Percentiles rank a stretch among this genome's conserved stretches.
These are phyloP conservation scores for Yamadazyma sp. DNA, from an alignment of 805 yeast genomes.

Conservation along the genomic window DNA sequence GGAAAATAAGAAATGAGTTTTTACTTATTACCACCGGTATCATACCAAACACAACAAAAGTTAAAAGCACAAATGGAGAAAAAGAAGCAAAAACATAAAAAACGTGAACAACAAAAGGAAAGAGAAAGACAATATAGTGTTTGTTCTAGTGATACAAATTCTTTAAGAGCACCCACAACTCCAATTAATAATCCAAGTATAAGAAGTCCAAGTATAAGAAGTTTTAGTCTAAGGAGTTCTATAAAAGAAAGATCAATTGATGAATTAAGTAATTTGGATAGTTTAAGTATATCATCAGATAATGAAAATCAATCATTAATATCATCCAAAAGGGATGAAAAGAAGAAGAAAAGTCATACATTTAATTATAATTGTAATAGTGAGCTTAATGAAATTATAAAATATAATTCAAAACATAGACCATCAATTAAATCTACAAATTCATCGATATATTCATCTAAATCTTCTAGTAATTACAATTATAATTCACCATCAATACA, in stretches of 20 bases:
- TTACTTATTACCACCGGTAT: constrained; percentile 36
- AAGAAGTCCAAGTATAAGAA: constrained; percentile 3
- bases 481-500: background rate
- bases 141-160: constrained; percentile 2
- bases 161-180: constrained; percentile 2
- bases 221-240: background rate
- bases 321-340: background rate
- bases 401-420: constrained; percentile 11
- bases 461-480: constrained; percentile 1
- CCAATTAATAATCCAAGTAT: constrained; percentile 1
- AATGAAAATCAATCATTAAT: background rate
- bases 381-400: constrained; percentile 16
- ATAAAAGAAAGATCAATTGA: constrained; percentile 8
- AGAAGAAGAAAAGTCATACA: constrained; percentile 7
- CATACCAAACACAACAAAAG: constrained; percentile 41
- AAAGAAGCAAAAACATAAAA: constrained; percentile 4
- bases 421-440: background rate
- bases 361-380: constrained; percentile 13
- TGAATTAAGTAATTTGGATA: constrained; percentile 11
- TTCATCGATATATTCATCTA: constrained; percentile 1
- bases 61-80: constrained; percentile 17
- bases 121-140: constrained; percentile 4
- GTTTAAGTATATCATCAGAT: constrained; percentile 9
- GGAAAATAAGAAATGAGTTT: constrained; percentile 37
- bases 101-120: background rate